Evolutionary conservation across 2,329 filamentous ascomycete species (phyloP).

Genomic region (Pseudocercospora pini-densiflorae): DNA sequence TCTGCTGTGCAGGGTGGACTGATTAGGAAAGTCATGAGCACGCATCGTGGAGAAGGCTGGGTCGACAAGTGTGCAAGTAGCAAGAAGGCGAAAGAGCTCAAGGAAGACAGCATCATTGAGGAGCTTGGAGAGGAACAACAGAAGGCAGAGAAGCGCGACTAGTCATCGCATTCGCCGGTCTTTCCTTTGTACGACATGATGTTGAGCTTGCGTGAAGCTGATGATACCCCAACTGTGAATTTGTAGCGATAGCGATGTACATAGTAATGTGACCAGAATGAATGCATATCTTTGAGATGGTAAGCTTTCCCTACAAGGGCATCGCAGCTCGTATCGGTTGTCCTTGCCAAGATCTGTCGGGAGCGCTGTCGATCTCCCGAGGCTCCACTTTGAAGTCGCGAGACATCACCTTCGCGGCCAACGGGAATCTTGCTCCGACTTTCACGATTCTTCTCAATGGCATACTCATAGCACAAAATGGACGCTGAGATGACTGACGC

Average conservation of each 20-base stretch:
- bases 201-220: background rate
- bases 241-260: slow-evolving; percentile 2
- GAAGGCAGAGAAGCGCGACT: slow-evolving; percentile 11
- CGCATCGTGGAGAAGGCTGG: slow-evolving; percentile 76
- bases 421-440: background rate
- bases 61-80: slow-evolving; percentile 60
- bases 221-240: slow-evolving; percentile 4
- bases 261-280: background rate
- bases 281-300: background rate
- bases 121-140: slow-evolving; percentile 8
- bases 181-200: slow-evolving; percentile 5
- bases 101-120: slow-evolving; percentile 25
- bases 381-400: background rate
- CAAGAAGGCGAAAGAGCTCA: slow-evolving; percentile 21
- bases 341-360: background rate
- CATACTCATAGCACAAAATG: background rate
- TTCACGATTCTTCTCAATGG: slow-evolving; percentile 4
- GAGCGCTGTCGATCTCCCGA: background rate
- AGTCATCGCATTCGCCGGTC: background rate
- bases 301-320: background rate
- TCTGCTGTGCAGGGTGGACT: slow-evolving; percentile 68
- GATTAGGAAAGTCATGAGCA: slow-evolving; percentile 73
- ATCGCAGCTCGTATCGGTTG: background rate
- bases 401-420: slow-evolving; percentile 1
- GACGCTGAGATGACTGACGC: slow-evolving; percentile 3